Conservation (phyloP, 495 filamentous ascomycete species). For the Talaromyces proteolyticus region DNA sequence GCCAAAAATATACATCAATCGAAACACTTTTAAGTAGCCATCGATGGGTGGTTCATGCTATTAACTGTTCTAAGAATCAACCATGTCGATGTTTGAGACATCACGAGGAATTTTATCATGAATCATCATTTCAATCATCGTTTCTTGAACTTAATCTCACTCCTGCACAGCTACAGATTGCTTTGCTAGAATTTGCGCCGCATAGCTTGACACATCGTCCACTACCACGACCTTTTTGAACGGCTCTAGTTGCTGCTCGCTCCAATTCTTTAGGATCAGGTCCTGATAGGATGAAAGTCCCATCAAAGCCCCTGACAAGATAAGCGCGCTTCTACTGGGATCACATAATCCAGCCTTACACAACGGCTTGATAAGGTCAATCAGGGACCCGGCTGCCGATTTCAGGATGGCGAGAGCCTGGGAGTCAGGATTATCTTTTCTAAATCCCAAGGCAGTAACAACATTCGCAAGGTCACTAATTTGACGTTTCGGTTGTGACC, state of each 20-base stretch:
- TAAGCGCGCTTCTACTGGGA: not conserved
- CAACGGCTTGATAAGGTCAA: not conserved
- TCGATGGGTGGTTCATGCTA: no score
- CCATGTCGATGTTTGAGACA: no score
- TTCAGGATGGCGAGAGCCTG: not conserved
- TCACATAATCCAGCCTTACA: not conserved
- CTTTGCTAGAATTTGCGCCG: not conserved
- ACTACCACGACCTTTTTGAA: not conserved
- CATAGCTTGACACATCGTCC: not conserved
- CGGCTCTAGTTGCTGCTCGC: not conserved
- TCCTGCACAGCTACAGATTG: no score
- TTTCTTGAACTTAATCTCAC: no score
- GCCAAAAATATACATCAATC: no score
- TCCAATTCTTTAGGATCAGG: not conserved
- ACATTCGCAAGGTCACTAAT: not conserved
- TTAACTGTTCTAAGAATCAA: no score
- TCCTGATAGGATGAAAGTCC: not conserved
- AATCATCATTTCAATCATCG: no score
- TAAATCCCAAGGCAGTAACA: not conserved
- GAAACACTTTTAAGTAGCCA: no score
- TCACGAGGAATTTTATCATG: no score
- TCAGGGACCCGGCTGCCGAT: not conserved
- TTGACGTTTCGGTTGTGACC: not conserved
- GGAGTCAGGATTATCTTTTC: not conserved
- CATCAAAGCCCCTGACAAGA: not conserved